phyloP scores from a whole-genome alignment of 1,284 basidiomycete genomes.

The Ustilago nuda region DNA sequence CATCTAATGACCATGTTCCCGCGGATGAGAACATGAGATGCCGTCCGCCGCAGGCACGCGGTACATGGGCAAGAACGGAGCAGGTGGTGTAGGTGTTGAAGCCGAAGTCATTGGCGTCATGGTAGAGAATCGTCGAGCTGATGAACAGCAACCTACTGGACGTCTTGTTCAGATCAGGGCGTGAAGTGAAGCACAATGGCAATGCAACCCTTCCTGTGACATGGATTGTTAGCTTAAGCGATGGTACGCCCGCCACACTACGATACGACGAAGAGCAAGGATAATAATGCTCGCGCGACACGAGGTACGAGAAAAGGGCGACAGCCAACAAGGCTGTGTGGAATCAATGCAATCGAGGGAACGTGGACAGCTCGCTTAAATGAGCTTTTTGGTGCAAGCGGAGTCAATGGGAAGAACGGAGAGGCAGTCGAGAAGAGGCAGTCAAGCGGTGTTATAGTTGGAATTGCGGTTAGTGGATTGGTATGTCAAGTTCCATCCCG shows the following conservation, averaged over 20 bases:
- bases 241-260: background rate
- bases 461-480: background rate
- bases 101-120: conserved; percentile 3
- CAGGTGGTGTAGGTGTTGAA: background rate
- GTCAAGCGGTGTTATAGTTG: too few species aligned
- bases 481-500: background rate
- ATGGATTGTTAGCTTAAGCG: background rate
- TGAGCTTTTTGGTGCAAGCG: conserved; percentile 18
- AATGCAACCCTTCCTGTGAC: background rate
- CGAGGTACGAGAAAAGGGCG: background rate
- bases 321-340: background rate
- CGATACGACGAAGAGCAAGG: background rate
- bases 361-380: conserved; percentile 45
- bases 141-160: background rate
- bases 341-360: conserved; percentile 34
- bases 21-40: background rate
- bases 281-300: background rate
- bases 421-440: background rate
- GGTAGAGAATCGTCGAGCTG: background rate
- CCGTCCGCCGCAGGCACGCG: conserved; percentile 10
- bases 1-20: background rate
- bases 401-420: conserved; percentile 4
- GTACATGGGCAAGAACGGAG: conserved; percentile 9
- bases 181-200: background rate
- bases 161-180: background rate